Percentiles rank a stretch among this genome's conserved stretches.
These are phyloP conservation scores for Solanum lycopersicoides DNA, from an alignment of 257 asterid species.

Conservation along the genomic window DNA sequence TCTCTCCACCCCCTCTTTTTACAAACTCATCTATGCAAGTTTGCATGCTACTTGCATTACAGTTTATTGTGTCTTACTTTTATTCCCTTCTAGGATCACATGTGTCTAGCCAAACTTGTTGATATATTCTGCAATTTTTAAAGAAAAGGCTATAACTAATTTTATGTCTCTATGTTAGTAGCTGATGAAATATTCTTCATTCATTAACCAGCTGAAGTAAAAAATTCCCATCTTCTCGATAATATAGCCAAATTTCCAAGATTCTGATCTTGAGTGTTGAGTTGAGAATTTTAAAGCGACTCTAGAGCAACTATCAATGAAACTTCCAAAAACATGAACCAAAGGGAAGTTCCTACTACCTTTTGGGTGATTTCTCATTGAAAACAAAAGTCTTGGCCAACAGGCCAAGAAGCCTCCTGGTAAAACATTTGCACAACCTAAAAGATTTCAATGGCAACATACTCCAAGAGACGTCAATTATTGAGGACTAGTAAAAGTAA, in stretches of 20 bases:
- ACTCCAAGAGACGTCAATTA: not conserved
- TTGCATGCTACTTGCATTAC: not conserved
- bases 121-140: not conserved
- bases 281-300: not conserved
- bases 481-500: not conserved
- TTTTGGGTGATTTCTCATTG: not conserved
- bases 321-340: too few relatives aligned
- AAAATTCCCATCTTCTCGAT: not conserved
- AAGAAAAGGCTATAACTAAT: not conserved
- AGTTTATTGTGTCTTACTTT: not conserved
- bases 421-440: not conserved
- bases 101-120: not conserved
- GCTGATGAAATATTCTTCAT: not conserved
- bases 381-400: not conserved
- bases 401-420: not conserved
- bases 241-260: not conserved
- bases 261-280: not conserved
- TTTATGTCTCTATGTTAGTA: not conserved
- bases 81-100: not conserved
- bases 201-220: not conserved
- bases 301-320: not conserved
- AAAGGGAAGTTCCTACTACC: not conserved
- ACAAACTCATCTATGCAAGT: not conserved
- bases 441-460: not conserved
- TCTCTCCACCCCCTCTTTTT: constrained; percentile 3